These are phyloP conservation scores for Aspergillus phoenicis DNA, from an alignment of 2,329 filamentous ascomycete species.

Conservation along the genomic window DNA sequence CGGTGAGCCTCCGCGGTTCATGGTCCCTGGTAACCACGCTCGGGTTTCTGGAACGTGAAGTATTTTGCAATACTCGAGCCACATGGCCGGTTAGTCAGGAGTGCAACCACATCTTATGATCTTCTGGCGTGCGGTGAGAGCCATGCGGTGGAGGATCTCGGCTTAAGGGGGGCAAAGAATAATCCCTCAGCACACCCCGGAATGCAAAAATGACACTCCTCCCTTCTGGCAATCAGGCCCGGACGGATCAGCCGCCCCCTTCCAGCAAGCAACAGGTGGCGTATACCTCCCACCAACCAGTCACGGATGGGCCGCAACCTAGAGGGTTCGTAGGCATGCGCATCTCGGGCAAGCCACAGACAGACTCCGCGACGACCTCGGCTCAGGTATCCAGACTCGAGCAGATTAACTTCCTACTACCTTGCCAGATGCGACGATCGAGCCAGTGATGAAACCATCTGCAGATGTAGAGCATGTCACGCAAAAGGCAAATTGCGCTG, in stretches of 20 bases:
- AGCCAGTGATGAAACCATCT: background rate
- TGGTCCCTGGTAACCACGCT: constrained; percentile 6
- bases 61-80: background rate
- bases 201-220: background rate
- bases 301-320: constrained; percentile 3
- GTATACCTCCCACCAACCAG: background rate
- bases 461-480: background rate
- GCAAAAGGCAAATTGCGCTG: background rate
- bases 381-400: background rate
- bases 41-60: background rate
- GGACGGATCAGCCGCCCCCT: background rate
- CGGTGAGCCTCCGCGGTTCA: constrained; percentile 17
- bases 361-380: constrained; percentile 3
- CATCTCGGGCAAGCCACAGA: constrained; percentile 1
- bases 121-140: background rate
- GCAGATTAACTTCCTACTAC: background rate
- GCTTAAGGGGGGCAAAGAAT: background rate
- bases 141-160: background rate
- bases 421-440: background rate
- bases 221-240: background rate
- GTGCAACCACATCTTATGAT: constrained; percentile 3
- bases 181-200: background rate
- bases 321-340: constrained; percentile 12
- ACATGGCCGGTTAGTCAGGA: background rate
- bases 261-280: background rate